Evolutionary conservation across 2,329 filamentous ascomycete genomes (phyloP), one percentile per base, ranked within the genome.

Genomic region (Lachnellula arida): DNA sequence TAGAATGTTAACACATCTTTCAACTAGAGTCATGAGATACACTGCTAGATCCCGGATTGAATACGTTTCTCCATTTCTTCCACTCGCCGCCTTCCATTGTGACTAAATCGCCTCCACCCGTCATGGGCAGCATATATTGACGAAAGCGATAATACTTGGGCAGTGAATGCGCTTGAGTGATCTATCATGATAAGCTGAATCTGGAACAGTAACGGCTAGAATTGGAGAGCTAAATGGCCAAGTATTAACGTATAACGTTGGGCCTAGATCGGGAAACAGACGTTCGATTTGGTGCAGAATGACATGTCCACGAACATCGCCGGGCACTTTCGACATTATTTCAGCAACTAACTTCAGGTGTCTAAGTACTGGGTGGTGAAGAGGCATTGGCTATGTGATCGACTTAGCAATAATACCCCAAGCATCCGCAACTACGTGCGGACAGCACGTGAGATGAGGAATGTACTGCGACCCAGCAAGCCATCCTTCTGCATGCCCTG

Each of bases 21-120:
- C 19, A 19, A 19, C 19, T 1, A 19, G 19, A 19, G 19, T 19
- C 19, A 19, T 19, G 19, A 19, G 19, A 19, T 19, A 2, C 19
- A 19, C 19, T 19, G 19, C 19, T 19, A 19, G 2, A 19, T 19
- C 19, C 19, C 19, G 19, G 19, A 19, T 19, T 57, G 25, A 61
- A 61, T n/a, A 58, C 46, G 7, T 46, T 46, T 22, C 60, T 49
- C 43, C 51, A 49, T 25, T 48, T 53, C 40, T 54, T 59, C 60
- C 60, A 61, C 15, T 51, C 42, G 14, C 37, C 28, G 46, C 60
- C 60, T 17, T 44, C 46, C 47, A 51, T 50, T 3, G 46, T 51
- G 11, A 59, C 46, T 2, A 59, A 43, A 37, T 54, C 55, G 19
- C 39, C 19, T 14, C 47, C 53, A 8, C 53, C 53, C 3, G 47